Evolutionary conservation across 2,329 filamentous ascomycete genomes (phyloP), one percentile per base, ranked within the genome.

Genomic region (Huntiella omanensis): DNA sequence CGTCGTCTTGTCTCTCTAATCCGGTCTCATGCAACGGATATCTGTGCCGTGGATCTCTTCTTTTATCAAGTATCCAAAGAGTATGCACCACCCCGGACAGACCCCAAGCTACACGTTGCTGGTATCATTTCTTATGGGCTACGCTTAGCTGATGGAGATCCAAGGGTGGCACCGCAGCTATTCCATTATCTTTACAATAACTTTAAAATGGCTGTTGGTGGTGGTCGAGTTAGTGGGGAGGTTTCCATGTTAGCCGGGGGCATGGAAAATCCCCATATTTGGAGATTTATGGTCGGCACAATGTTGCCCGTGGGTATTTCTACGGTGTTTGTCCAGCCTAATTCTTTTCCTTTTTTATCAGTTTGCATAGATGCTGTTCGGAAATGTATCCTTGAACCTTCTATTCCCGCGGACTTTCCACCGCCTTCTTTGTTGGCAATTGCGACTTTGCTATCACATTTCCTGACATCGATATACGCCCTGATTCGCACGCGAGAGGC

Each of bases 161-260:
- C 57, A 2, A 64, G 62, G 28, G 67, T 66, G 3, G 57, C 58
- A 4, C 62, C 67, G 13, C 65, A 67, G 45, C 62, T 76, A 3
- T 77, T 76, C 54, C 69, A 69, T 55, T 71, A 73, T 48, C 60
- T 77, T 2, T 69, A 67, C 54, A 70, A 70, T 52, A 73, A 69
- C 55, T 73, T 73, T 55, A 74, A 73, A 54, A 59, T 68, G 45
- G 68, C 70, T 0, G 55, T 76, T 2, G 63, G 64, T 38, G 68
- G 68, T 48, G 60, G 66, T 47, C 64, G 62, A 43, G 59, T 75
- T n/a, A 54, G 54, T 4, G 62, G 67, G 4, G 68, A 75, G 53
- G 57, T 62, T 22, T 52, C 48, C 4, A 65, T 74, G 43, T 53
- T 76, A 15, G 57, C 57, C 33, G 60, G 60, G 46, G 69, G 68